Conservation (phyloP, 345 rosid genomes). For the Eucalyptus melliodora region DNA sequence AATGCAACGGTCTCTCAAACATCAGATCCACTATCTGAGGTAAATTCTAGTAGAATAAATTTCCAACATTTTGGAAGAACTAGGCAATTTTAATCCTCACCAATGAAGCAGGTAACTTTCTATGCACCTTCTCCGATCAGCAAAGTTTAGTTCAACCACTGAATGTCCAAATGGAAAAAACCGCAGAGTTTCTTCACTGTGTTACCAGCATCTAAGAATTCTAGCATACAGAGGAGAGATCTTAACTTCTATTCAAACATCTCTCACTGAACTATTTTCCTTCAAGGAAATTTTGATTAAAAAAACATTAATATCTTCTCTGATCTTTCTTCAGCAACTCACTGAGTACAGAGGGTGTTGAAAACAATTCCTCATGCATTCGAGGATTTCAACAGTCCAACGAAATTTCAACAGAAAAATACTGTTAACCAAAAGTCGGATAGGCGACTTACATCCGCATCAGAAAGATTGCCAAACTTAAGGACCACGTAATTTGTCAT, state of each 20-base stretch:
- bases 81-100: not conserved
- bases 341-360: not conserved
- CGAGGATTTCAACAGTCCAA: not conserved
- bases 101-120: not conserved
- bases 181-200: not conserved
- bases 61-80: not conserved
- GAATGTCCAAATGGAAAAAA: not conserved
- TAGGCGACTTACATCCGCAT: slow-evolving; percentile 34
- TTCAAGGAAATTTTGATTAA: not conserved
- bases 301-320: not conserved
- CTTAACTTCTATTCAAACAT: not conserved
- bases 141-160: not conserved
- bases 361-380: not conserved
- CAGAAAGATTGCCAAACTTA: slow-evolving; percentile 56
- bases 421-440: not conserved
- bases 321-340: not conserved
- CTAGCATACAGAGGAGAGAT: not conserved
- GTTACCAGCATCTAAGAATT: not conserved
- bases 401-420: not conserved
- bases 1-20: not conserved
- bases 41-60: not conserved
- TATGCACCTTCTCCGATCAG: not conserved
- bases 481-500: slow-evolving; percentile 86
- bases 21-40: not conserved
- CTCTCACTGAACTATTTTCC: not conserved